These are phyloP conservation scores for Cryptococcus maquisensis DNA, from an alignment of 1,284 basidiomycete species.

Conservation along the genomic window DNA sequence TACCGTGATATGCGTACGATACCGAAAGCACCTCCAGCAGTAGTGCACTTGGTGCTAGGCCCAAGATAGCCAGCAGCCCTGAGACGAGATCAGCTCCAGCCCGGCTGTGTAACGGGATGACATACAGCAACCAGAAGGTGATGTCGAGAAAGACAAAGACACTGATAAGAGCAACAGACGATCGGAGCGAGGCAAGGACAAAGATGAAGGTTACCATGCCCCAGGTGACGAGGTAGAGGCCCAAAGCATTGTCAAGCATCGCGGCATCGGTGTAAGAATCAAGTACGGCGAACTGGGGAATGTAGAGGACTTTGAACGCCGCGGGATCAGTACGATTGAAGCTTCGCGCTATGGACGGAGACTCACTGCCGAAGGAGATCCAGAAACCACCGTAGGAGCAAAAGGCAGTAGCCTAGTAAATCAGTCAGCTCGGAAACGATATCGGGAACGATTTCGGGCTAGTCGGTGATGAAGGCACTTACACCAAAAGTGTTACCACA, in stretches of 20 bases:
- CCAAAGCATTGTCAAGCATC: slow-evolving; percentile 53
- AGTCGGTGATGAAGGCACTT: background rate
- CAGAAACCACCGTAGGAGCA: slow-evolving; percentile 78
- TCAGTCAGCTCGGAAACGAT: background rate
- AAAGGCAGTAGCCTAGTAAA: slow-evolving; percentile 59
- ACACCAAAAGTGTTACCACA: slow-evolving; percentile 59
- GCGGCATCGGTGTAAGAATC: slow-evolving; percentile 37
- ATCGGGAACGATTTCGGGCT: no score
- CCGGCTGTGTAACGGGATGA: slow-evolving; percentile 3
- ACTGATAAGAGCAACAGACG: slow-evolving; percentile 60
- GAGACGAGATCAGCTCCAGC: background rate
- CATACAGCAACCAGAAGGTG: slow-evolving; percentile 52
- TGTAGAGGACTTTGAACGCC: slow-evolving; percentile 31
- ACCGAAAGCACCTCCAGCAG: slow-evolving; percentile 72
- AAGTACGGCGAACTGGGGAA: slow-evolving; percentile 53
- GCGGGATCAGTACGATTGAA: background rate
- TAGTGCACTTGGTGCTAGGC: slow-evolving; percentile 39
- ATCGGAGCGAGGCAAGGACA: slow-evolving; percentile 60
- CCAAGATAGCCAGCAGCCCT: slow-evolving; percentile 42
- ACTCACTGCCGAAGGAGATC: slow-evolving; percentile 59
- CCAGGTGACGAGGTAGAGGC: slow-evolving; percentile 51
- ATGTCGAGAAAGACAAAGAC: slow-evolving; percentile 69
- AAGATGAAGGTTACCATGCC: slow-evolving; percentile 37
- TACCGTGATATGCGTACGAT: slow-evolving; percentile 34
- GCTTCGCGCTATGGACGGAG: background rate